Conservation (phyloP, 2,329 filamentous ascomycete species). For the Penicillium sp. region DNA sequence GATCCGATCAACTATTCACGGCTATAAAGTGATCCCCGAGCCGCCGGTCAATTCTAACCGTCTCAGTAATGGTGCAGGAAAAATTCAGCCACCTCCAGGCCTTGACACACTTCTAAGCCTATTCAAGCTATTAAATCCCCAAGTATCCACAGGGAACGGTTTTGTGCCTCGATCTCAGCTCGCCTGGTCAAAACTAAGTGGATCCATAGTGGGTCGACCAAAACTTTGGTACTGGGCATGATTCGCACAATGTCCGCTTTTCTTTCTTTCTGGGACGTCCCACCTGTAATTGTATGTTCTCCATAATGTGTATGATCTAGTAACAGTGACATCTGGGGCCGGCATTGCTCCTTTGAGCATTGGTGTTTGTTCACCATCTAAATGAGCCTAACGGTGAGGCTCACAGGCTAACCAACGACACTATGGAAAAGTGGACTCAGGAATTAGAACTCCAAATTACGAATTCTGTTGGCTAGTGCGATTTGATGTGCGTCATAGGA, state of each 20-base stretch:
- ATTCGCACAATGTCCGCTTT: slow-evolving; percentile 13
- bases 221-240: slow-evolving; percentile 1
- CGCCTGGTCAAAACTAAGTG: slow-evolving; percentile 5
- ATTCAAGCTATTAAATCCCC: not conserved
- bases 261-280: slow-evolving; percentile 7
- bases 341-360: not conserved
- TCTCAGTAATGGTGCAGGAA: not conserved
- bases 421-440: slow-evolving; percentile 1
- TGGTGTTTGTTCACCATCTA: slow-evolving; percentile 5
- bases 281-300: slow-evolving; percentile 17
- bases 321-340: not conserved
- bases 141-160: slow-evolving; percentile 3
- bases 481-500: slow-evolving; percentile 4
- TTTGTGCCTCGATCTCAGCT: slow-evolving; percentile 20
- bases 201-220: slow-evolving; percentile 11
- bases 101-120: not conserved
- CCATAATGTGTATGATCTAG: not conserved
- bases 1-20: not conserved
- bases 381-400: slow-evolving; percentile 1
- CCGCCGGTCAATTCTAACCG: not conserved
- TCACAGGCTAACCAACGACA: not conserved
- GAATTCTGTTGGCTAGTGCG: slow-evolving; percentile 1
- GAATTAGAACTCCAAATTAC: not conserved
- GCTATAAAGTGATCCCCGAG: not conserved
- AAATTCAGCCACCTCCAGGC: slow-evolving; percentile 17